Evolutionary conservation across 768 basidiomycete species (phyloP), one percentile per base, ranked within the genome.

Genomic region (Xerocomus potaroensis): DNA sequence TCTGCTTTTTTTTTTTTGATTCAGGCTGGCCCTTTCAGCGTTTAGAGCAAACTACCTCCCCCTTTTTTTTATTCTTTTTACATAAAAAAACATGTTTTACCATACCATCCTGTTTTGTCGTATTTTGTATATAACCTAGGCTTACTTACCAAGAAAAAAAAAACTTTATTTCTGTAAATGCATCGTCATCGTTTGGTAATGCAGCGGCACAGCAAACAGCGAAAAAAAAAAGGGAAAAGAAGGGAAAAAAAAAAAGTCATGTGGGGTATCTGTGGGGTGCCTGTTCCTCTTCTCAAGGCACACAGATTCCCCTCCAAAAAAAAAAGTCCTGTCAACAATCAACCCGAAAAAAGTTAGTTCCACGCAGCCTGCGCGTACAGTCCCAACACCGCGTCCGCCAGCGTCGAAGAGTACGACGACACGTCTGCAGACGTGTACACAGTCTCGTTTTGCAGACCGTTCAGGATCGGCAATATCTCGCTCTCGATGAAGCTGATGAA

Each of bases 401-500:
- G 48, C 39, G 81, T 60, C 4, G 72, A 63, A 27, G 78, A 77
- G 62, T 89, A 90, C 27, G 54, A n/a, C 27, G 56, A 47, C 1
- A 82, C 77, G 58, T 90, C 81, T 10, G 68, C 56, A 0, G 59
- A 56, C 3, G 76, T 75, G 56, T 77, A 89, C 3, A 59, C 71
- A 62, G 69, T 77, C 22, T 51, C 58, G 7, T 34, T 73, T 66
- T 84, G 80, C 19, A 82, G 58, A 1, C 40, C 29, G 55, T 91
- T 91, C 42, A 89, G 59, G 22, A 78, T 74, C 5, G 51, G 32
- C 48, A 87, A 50, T 22, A 86, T 57, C 50, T 77, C 68, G 5
- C 56, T 44, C 57, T 74, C 68, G 58, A 89, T 80, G 63, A 88
- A 91, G 61, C 83, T 72, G 38, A 84, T 72, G 61, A 90, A 91